Conservation (phyloP, 1,284 basidiomycete genomes). For the Moniliella sp. region DNA sequence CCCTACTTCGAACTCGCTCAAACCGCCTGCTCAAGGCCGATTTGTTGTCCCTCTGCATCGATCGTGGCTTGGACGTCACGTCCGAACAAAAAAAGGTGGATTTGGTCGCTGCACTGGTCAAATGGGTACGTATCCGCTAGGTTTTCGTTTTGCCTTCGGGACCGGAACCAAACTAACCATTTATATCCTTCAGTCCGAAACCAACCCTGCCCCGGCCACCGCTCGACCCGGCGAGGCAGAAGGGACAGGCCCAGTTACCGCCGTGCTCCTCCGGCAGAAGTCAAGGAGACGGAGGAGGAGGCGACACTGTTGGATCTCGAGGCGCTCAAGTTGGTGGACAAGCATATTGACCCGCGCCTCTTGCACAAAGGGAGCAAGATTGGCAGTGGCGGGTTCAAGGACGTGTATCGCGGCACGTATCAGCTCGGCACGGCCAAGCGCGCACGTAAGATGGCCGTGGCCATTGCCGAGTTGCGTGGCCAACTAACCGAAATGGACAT, state of each 20-base stretch:
- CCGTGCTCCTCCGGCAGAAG: too few relatives aligned
- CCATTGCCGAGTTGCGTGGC: conserved; percentile 84
- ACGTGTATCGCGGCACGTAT: conserved; percentile 37
- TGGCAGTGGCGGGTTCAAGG: conserved; percentile 93
- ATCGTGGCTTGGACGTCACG: background rate
- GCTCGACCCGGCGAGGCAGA: conserved; percentile 9
- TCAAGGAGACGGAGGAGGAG: conserved; percentile 43
- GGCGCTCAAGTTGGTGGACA: conserved; percentile 72
- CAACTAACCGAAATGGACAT: conserved; percentile 93
- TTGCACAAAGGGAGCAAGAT: conserved; percentile 85
- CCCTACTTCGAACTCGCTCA: background rate
- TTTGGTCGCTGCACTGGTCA: background rate
- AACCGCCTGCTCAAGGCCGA: background rate
- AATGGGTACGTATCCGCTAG: background rate
- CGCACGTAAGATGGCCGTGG: conserved; percentile 35
- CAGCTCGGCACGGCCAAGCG: conserved; percentile 18
- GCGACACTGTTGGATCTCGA: conserved; percentile 80
- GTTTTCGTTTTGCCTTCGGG: background rate
- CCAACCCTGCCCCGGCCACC: conserved; percentile 8
- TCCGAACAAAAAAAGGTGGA: background rate
- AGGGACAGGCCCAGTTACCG: conserved; percentile 10
- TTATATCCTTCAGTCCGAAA: background rate
- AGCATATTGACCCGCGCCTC: conserved; percentile 75
- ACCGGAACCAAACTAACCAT: background rate
- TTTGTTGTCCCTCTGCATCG: background rate